These are phyloP conservation scores for Solidago caesia DNA, from an alignment of 129 eudicot species.

Conservation along the genomic window DNA sequence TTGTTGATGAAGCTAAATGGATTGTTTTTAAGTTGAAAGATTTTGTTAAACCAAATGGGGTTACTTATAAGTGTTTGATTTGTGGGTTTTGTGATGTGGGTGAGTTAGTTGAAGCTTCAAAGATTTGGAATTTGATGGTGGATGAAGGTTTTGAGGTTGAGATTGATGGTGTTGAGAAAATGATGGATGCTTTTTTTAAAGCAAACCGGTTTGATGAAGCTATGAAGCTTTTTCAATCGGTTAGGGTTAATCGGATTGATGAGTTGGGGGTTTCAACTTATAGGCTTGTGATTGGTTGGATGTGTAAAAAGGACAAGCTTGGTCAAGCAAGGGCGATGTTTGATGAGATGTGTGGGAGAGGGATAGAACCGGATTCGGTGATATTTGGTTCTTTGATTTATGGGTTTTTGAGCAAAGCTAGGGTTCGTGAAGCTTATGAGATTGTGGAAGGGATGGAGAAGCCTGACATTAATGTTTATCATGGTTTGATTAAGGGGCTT, in stretches of 20 bases:
- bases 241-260: conserved; percentile 50
- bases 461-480: conserved; percentile 60
- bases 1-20: conserved; percentile 67
- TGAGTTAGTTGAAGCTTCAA: conserved; percentile 71
- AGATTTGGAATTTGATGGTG: conserved; percentile 78
- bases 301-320: conserved; percentile 70
- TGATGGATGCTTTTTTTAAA: conserved; percentile 77
- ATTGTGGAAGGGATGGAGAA: conserved; percentile 48
- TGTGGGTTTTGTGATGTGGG: conserved; percentile 83
- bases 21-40: conserved; percentile 66
- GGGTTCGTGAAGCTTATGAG: conserved; percentile 62
- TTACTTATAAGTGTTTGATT: conserved; percentile 71
- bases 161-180: conserved; percentile 48
- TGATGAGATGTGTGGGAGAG: conserved; percentile 67
- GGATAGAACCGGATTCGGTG: conserved; percentile 47
- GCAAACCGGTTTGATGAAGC: conserved; percentile 50
- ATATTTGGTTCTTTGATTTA: conserved; percentile 56
- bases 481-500: conserved; percentile 78
- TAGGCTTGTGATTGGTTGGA: conserved; percentile 57
- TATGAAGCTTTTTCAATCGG: conserved; percentile 62
- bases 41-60: conserved; percentile 49
- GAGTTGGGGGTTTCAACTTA: conserved; percentile 62
- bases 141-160: conserved; percentile 62
- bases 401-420: conserved; percentile 53
- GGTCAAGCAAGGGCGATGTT: conserved; percentile 49